Base-by-base conservation (phyloP, 2,329 filamentous ascomycete species). In the Mariannaea sp. region DNA sequence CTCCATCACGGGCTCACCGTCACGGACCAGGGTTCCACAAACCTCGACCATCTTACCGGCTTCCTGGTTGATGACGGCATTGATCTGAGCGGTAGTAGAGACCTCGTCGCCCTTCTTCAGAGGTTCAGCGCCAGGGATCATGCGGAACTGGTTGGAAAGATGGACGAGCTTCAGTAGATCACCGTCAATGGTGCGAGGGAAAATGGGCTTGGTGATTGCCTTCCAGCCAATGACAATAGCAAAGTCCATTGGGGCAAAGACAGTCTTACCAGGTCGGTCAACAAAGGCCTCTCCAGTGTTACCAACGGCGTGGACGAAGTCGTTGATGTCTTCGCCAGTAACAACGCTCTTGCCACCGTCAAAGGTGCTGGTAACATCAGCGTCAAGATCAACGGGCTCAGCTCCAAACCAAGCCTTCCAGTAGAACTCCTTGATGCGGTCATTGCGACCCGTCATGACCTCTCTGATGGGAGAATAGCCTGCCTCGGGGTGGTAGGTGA, bases 11-110 rank as follows among this genome's bases (percentile, higher is more conserved):
- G 92, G 81, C 71, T 89, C 75, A 20, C 88, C 88, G 48, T 92
- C 85, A 36, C 94, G 88, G 48, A 83, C 88, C 67, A 99, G 96
- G 5, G 94, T 99, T 58, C 94, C 94, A 68, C 92, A 97, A n/a
- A 99, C 93, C 75, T 99, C 95, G 14, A 99, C 95, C 92, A 99
- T 97, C 81, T 99, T 99, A 41, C 94, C 94, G 55, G 94, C 92
- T 12, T 96, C 92, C 73, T 99, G 92, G 77, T 97, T 99, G 78
- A 99, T 88, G 67, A 99, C 92, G 13, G 94, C 92, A 66, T 99
- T 97, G 77, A 99, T 90, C 72, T 95, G 92, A 36, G 94, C 94
- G 49, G 90, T 96, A 3, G 94, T 97, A 58, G 91, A 87, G 16
- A 99, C 84, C 58, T 92, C 85, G 70, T 99, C 94, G 24, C 92